Evolutionary conservation across 169 alveolate genomes (phyloP), one percentile per base, ranked within the genome.

Genomic region (Babesia caballi): DNA sequence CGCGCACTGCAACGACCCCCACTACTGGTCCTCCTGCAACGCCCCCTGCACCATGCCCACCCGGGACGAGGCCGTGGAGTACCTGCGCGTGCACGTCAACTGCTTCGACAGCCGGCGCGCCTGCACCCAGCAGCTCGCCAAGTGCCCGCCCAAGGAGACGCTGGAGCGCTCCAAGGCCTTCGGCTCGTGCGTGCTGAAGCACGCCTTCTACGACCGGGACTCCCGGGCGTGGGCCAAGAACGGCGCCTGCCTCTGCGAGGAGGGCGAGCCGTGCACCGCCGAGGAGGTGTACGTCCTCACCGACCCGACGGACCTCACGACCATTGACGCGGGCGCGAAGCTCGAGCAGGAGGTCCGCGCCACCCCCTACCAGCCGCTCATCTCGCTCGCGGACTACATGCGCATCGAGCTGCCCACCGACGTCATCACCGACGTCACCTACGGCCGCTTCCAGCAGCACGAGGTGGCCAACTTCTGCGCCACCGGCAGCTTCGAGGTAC

Each of bases 21-120:
- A 35, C 42, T 70, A 69, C n/a, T 80, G 76, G 75, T 69, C 88
- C 2, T 33, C 42, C 15, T 80, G 88, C 32, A 71, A 80, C 30
- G 68, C 83, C 0, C 88, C 88, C 4, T 58, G 77, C 23, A 8
- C 2, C 11, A 0, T 7, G 21, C 21, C 6, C 19, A 67, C 17
- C 0, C 21, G 38, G 28, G 49, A 70, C 46, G 33, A 44, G 19
- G 44, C 59, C 42, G 15, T 61, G 12, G 66, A 56, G 50, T 54
- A 52, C 49, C 35, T 73, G 9, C 33, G 52, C 17, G 68, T 25
- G 15, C 84, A 85, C 17, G 19, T 57, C 6, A 30, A 19, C 5
- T 33, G 75, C 25, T n/a, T 19, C 17, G 83, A 42, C 25, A 40
- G 21, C 23, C 42, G 49, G 4, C 40, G 72, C 3, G 42, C 51